A percentile compares a stretch with the other conserved stretches of the same genome.
Evolutionary conservation across 2,329 filamentous ascomycete species (phyloP).

Genomic region (Leptosphaerulina australis): DNA sequence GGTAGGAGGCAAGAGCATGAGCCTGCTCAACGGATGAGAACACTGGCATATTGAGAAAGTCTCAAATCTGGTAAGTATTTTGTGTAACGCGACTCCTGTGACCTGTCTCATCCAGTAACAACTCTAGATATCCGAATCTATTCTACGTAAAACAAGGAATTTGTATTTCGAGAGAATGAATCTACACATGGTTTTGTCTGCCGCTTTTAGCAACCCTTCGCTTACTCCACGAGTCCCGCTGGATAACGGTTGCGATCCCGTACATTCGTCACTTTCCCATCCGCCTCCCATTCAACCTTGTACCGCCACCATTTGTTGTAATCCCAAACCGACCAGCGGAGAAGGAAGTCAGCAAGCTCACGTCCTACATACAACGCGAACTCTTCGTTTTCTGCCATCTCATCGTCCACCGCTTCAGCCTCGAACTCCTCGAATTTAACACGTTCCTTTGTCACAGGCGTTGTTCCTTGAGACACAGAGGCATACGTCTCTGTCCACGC

Average conservation of each 20-base stretch:
- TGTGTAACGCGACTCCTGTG: too few species aligned
- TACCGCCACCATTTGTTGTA: conserved; percentile 17
- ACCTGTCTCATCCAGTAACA: too few species aligned
- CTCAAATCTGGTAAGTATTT: too few species aligned
- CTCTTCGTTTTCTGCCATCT: conserved; percentile 8
- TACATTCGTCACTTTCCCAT: conserved; percentile 19
- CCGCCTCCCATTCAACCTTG: conserved; percentile 17
- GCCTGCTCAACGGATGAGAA: neutral
- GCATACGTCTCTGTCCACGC: conserved; percentile 23
- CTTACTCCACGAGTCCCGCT: conserved; percentile 7
- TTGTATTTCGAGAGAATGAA: too few species aligned
- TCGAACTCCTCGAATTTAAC: conserved; percentile 20
- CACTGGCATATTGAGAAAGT: neutral
- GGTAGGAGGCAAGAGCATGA: neutral
- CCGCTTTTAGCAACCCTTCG: neutral
- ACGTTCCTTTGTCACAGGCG: conserved; percentile 10
- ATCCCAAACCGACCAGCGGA: conserved; percentile 19
- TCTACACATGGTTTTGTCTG: neutral
- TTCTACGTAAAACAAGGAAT: too few species aligned
- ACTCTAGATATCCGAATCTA: too few species aligned
- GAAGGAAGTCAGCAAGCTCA: conserved; percentile 12
- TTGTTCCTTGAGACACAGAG: conserved; percentile 10
- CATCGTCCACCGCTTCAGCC: neutral
- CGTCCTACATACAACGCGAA: conserved; percentile 19
- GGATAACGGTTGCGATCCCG: conserved; percentile 11